Conservation (phyloP, 352 stramenopile species). For the Proteromonas lacertae region DNA sequence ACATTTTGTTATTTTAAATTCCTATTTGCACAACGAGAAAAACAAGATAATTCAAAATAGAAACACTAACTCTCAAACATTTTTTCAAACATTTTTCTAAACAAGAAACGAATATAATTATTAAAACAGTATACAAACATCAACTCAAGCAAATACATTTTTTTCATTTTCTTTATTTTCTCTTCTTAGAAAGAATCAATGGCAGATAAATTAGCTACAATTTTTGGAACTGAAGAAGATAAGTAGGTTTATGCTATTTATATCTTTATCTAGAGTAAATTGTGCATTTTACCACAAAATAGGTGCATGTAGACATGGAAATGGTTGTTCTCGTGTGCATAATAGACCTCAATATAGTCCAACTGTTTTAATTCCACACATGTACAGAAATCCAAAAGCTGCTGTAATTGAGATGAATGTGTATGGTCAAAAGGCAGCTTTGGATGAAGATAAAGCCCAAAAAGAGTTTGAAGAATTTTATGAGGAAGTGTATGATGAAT, state of each 20-base stretch:
- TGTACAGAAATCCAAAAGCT: constrained; percentile 73
- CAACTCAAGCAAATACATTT: too few relatives aligned
- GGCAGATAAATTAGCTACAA: constrained; percentile 71
- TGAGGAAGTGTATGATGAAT: constrained; percentile 84
- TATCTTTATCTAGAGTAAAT: constrained; percentile 31
- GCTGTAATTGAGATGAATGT: constrained; percentile 46
- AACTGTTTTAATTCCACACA: constrained; percentile 88
- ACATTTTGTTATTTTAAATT: too few relatives aligned
- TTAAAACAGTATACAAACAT: too few relatives aligned
- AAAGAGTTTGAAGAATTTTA: constrained; percentile 61
- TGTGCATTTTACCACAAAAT: constrained; percentile 99
- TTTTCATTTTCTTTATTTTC: too few relatives aligned
- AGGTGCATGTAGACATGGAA: constrained; percentile 86
- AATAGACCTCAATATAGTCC: constrained; percentile 91
- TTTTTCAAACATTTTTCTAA: too few relatives aligned
- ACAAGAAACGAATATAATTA: too few relatives aligned
- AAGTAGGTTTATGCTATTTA: constrained; percentile 18
- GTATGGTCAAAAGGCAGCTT: constrained; percentile 21
- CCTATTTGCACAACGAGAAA: too few relatives aligned
- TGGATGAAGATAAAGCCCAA: constrained; percentile 52
- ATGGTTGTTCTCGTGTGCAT: constrained; percentile 84
- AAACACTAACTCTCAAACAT: too few relatives aligned
- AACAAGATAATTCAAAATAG: too few relatives aligned
- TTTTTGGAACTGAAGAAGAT: constrained; percentile 85
- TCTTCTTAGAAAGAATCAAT: too few relatives aligned